A percentile compares a stretch with the other conserved stretches of the same genome.
These are phyloP conservation scores for Tetrahymena malaccensis DNA, from an alignment of 73 alveolate genomes.

Conservation along the genomic window DNA sequence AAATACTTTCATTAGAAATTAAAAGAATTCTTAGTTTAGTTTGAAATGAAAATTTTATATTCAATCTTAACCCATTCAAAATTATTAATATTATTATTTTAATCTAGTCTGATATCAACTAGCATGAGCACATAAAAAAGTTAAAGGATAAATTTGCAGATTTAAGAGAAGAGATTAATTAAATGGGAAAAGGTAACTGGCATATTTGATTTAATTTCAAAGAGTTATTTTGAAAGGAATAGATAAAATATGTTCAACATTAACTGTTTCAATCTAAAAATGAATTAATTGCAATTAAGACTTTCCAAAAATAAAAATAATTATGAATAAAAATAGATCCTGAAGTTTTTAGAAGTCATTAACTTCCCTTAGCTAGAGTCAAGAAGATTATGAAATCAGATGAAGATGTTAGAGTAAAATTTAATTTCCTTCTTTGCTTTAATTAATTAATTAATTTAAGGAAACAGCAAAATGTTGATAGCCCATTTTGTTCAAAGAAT, in stretches of 20 bases:
- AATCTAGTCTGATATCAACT: neutral
- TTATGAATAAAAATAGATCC: conserved; percentile 28
- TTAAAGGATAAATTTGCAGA: conserved; percentile 35
- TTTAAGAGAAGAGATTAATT: conserved; percentile 29
- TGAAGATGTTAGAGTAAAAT: conserved; percentile 82
- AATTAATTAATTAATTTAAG: neutral
- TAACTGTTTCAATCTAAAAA: no score
- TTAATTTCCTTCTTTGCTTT: neutral
- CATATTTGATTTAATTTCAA: neutral
- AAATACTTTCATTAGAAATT: neutral
- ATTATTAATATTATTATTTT: neutral
- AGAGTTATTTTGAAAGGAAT: no score
- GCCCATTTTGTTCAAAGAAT: neutral
- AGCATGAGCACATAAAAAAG: conserved; percentile 38
- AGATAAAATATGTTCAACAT: no score
- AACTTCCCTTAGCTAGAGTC: conserved; percentile 95
- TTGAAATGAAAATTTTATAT: no score
- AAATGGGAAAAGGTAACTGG: conserved; percentile 42
- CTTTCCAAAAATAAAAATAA: neutral
- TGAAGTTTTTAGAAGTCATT: conserved; percentile 69
- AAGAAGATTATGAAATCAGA: conserved; percentile 97
- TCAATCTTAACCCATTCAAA: neutral
- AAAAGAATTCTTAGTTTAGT: no score
- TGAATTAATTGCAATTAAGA: neutral
- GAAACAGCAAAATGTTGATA: neutral